Evolutionary conservation across 2,329 filamentous ascomycete species (phyloP).

Genomic region (Fusarium azukiicola): DNA sequence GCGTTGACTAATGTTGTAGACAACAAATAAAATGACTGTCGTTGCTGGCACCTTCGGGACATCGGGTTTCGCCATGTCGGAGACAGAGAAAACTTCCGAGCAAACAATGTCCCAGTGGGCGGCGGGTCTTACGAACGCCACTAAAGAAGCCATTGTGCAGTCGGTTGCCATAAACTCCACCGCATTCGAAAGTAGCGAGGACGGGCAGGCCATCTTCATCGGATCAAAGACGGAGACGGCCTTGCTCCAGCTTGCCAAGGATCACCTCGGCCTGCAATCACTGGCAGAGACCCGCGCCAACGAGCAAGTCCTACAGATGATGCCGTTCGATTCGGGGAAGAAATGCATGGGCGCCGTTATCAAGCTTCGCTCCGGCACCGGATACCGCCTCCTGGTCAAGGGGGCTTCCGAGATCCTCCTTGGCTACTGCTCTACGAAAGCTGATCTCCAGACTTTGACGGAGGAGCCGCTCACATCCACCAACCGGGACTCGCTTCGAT

Average conservation of each 20-base stretch:
- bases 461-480: background rate
- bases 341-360: background rate
- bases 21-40: background rate
- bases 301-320: background rate
- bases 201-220: background rate
- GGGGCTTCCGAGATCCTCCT: background rate
- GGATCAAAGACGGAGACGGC: background rate
- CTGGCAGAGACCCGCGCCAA: background rate
- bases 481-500: background rate
- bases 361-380: background rate
- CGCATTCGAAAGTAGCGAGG: background rate
- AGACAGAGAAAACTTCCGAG: too few relatives aligned
- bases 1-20: conserved; percentile 4
- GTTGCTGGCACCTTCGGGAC: background rate
- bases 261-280: background rate
- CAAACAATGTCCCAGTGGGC: background rate
- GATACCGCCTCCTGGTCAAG: background rate
- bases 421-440: background rate
- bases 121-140: too few relatives aligned
- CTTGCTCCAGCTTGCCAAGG: background rate
- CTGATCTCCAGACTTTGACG: background rate
- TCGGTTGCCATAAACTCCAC: conserved; percentile 1
- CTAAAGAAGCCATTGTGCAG: background rate
- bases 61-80: background rate
- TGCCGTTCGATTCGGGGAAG: background rate